These are phyloP conservation scores for Wallacemonas sp. DNA, from an alignment of 208 protist genomes.

Conservation along the genomic window DNA sequence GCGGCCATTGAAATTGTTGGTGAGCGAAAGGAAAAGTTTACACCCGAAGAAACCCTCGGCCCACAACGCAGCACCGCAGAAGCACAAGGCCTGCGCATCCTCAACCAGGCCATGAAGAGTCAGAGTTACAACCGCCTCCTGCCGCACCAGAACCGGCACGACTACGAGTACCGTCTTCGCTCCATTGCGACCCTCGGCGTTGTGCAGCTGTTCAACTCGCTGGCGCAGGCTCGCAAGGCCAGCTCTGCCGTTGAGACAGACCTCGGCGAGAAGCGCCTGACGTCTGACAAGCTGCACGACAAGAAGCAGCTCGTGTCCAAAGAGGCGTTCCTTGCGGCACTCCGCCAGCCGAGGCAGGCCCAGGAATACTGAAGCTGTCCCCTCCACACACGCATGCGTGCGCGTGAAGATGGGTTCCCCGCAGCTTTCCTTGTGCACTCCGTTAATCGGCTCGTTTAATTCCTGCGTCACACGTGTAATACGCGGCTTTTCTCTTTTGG, in stretches of 20 bases:
- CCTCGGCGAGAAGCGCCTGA: slow-evolving; percentile 38
- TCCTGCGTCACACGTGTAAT: background rate
- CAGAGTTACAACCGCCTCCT: slow-evolving; percentile 82
- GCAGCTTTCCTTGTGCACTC: too few relatives aligned
- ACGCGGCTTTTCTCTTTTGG: too few relatives aligned
- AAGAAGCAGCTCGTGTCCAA: slow-evolving; percentile 79
- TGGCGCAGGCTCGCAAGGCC: slow-evolving; percentile 77
- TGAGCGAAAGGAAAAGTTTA: slow-evolving; percentile 36
- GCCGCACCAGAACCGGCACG: slow-evolving; percentile 72
- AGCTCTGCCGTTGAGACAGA: slow-evolving; percentile 45
- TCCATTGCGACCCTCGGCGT: slow-evolving; percentile 80
- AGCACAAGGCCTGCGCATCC: slow-evolving; percentile 66
- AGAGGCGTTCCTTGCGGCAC: slow-evolving; percentile 74
- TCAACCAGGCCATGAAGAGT: slow-evolving; percentile 74
- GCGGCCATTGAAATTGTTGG: slow-evolving; percentile 70
- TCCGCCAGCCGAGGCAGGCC: slow-evolving; percentile 47
- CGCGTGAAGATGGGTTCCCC: too few relatives aligned
- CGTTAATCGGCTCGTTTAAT: background rate
- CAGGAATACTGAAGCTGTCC: slow-evolving; percentile 12
- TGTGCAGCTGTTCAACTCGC: slow-evolving; percentile 87
- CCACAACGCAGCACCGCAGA: slow-evolving; percentile 39
- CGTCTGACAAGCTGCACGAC: slow-evolving; percentile 70
- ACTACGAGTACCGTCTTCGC: slow-evolving; percentile 90
- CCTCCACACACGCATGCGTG: too few relatives aligned
- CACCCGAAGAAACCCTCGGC: slow-evolving; percentile 36